These are phyloP conservation scores for Chenopodium formosanum DNA, from an alignment of 148 eudicot genomes.

Conservation along the genomic window DNA sequence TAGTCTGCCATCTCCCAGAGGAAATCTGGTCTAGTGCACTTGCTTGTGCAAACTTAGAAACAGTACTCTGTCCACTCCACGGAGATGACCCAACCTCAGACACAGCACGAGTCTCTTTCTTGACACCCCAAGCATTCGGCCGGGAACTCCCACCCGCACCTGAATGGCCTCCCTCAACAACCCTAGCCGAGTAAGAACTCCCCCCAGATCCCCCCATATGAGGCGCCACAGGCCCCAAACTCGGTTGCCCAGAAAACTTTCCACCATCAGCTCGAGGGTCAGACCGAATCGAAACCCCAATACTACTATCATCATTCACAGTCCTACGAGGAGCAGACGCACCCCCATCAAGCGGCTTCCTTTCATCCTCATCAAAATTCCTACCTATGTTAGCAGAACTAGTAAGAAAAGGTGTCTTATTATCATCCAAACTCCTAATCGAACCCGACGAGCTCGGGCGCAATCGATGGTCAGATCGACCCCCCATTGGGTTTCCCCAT, in stretches of 20 bases:
- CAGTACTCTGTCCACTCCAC: constrained; percentile 57
- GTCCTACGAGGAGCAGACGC: constrained; percentile 58
- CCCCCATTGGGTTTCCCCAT: constrained; percentile 62
- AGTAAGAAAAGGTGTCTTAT: constrained; percentile 56
- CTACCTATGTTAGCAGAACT: constrained; percentile 61
- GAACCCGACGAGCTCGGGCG: constrained; percentile 83
- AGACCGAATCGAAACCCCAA: constrained; percentile 34
- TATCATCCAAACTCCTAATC: constrained; percentile 53
- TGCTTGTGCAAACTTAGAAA: constrained; percentile 74
- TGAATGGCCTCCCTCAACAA: constrained; percentile 35
- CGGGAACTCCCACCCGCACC: constrained; percentile 30
- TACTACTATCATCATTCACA: constrained; percentile 57
- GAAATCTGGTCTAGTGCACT: constrained; percentile 93
- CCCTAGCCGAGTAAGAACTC: constrained; percentile 54
- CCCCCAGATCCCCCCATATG: constrained; percentile 30
- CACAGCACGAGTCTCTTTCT: constrained; percentile 46
- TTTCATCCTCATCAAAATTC: constrained; percentile 90
- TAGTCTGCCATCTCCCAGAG: constrained; percentile 91
- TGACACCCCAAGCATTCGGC: constrained; percentile 74
- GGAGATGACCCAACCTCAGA: constrained; percentile 37
- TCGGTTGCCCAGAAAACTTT: constrained; percentile 32
- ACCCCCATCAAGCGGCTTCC: constrained; percentile 88
- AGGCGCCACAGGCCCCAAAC: constrained; percentile 26
- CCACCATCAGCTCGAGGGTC: constrained; percentile 46
- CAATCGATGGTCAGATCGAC: constrained; percentile 63